Conservation (phyloP, 2,329 filamentous ascomycete genomes). For the Thelonectria rubi region DNA sequence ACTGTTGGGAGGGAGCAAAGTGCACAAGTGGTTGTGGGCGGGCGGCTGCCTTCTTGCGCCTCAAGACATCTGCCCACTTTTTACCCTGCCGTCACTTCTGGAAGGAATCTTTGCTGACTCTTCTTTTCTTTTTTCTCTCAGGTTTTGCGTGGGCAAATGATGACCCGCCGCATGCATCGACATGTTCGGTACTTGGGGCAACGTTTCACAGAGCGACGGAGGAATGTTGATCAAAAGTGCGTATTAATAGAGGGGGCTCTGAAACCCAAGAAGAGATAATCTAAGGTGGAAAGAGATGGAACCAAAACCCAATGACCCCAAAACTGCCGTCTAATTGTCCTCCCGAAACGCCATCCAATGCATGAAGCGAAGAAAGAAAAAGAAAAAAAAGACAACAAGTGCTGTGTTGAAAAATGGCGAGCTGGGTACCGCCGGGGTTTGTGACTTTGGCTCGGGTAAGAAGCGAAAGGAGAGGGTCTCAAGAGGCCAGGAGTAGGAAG, state of each 20-base stretch:
- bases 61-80: conserved; percentile 17
- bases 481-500: conserved; percentile 3
- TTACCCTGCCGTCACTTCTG: not conserved
- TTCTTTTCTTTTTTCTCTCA: conserved; percentile 32
- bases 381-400: conserved; percentile 19
- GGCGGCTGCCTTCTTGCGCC: conserved; percentile 6
- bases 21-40: too few species aligned
- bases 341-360: not conserved
- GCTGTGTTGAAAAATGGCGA: conserved; percentile 19
- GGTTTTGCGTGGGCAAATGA: conserved; percentile 60
- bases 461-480: conserved; percentile 20
- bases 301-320: not conserved
- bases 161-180: not conserved
- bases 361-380: conserved; percentile 4
- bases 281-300: not conserved
- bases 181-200: not conserved
- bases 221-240: not conserved
- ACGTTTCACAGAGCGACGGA: not conserved
- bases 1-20: not conserved
- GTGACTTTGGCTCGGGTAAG: conserved; percentile 18
- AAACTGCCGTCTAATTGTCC: not conserved
- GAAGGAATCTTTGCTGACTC: conserved; percentile 29
- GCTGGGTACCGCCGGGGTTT: conserved; percentile 30
- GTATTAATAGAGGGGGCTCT: conserved; percentile 18
- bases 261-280: conserved; percentile 9